phyloP scores from a whole-genome alignment of 2,329 filamentous ascomycete species.

The Botrytis cinerea region DNA sequence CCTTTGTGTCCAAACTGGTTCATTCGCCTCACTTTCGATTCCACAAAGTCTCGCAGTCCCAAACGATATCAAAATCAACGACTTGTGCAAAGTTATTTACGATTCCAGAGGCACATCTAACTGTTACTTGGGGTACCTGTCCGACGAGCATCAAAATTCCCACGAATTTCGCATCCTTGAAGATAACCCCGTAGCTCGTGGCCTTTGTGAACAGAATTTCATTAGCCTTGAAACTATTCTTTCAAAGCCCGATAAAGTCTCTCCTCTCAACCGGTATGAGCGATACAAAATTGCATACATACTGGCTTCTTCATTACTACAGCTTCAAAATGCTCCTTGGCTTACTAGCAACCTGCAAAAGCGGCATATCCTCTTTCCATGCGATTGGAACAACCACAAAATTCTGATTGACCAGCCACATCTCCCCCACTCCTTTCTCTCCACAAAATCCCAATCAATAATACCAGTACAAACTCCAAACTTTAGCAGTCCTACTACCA shows the following conservation, averaged over 20 bases:
- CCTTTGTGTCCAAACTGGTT: not conserved
- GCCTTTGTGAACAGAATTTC: not conserved
- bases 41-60: not conserved
- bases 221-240: slow-evolving; percentile 33
- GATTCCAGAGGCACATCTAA: not conserved
- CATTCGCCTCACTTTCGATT: too few relatives aligned
- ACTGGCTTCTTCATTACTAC: slow-evolving; percentile 34
- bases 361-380: slow-evolving; percentile 33
- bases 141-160: slow-evolving; percentile 27
- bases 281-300: slow-evolving; percentile 34
- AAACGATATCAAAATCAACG: slow-evolving; percentile 27
- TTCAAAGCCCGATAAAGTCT: not conserved
- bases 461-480: not conserved
- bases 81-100: slow-evolving; percentile 30
- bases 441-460: not conserved
- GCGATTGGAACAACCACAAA: slow-evolving; percentile 22
- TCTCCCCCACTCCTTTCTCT: slow-evolving; percentile 27
- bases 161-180: slow-evolving; percentile 21
- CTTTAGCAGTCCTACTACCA: slow-evolving; percentile 6
- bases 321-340: slow-evolving; percentile 37
- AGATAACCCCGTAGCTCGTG: not conserved
- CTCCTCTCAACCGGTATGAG: slow-evolving; percentile 29
- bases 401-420: slow-evolving; percentile 32
- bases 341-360: slow-evolving; percentile 32
- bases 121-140: slow-evolving; percentile 29